Conservation (phyloP, 805 yeast genomes). For the Myxozyma mucilagina region DNA sequence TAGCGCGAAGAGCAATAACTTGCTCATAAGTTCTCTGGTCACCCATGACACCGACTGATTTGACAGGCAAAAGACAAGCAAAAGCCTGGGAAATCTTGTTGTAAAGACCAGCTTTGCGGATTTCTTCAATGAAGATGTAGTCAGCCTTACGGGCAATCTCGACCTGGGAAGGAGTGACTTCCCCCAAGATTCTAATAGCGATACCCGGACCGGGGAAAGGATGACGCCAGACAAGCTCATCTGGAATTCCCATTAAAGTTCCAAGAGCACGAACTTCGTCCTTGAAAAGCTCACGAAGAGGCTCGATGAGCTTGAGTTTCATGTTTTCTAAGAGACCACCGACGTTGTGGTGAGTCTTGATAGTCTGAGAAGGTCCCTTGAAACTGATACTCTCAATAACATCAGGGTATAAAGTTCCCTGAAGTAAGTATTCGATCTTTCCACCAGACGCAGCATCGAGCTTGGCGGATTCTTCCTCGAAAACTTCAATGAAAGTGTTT, state of each 20-base stretch:
- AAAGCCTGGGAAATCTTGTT: conserved; percentile 94
- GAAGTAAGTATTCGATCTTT: conserved; percentile 88
- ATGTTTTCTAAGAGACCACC: conserved; percentile 97
- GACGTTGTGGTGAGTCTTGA: conserved; percentile 98
- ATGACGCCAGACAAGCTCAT: conserved; percentile 98
- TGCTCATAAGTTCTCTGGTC: conserved; percentile 99
- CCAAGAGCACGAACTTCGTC: conserved; percentile 98
- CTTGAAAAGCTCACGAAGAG: conserved; percentile 96
- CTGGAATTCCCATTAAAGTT: conserved; percentile 90
- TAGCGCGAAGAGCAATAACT: conserved; percentile 97
- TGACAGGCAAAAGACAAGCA: conserved; percentile 94
- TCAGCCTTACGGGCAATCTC: conserved; percentile 98
- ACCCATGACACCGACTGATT: conserved; percentile 99
- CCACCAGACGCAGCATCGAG: conserved; percentile 87
- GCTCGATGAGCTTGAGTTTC: conserved; percentile 98
- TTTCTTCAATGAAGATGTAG: conserved; percentile 92
- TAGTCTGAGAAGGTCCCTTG: conserved; percentile 99
- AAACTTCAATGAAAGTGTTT: conserved; percentile 94
- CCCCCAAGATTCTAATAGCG: conserved; percentile 97
- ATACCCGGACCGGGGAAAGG: conserved; percentile 99
- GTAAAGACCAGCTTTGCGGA: conserved; percentile 88
- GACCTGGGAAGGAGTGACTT: conserved; percentile 89
- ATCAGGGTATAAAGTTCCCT: conserved; percentile 97
- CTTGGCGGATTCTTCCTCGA: conserved; percentile 91
- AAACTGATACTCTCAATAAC: conserved; percentile 97